Evolutionary conservation across 2,329 filamentous ascomycete species (phyloP), one percentile per base, ranked within the genome.

Genomic region (Scedosporium boydii): DNA sequence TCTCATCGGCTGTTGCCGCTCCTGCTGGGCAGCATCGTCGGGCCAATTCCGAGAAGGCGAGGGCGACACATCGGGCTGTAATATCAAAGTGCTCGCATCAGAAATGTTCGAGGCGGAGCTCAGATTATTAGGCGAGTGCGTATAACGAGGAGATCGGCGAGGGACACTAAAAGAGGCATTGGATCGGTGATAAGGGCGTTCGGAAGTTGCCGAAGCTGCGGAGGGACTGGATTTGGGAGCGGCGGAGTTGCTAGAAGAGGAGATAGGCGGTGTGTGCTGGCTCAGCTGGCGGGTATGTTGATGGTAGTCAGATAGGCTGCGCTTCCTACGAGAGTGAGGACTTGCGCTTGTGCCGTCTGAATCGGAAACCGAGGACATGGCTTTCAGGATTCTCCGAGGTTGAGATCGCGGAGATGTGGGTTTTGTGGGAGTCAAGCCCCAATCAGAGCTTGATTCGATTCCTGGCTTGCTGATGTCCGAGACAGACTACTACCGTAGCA

Each of bases 111-210:
- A 14, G 18, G 59, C 41, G 18, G 55, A 14, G 59, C 46, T 56
- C 21, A 18, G 27, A 21, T 55, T 18, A 1, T 41, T n/a, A 4
- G 18, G 48, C 6, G 46, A 23, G n/a, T 26, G 29, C 9, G 9
- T 29, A 34, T 55, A 34, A 26, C 60, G 51, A 34, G 65, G 64
- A 34, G 65, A 62, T 27, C 62, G 63, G 12, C 68, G 65, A 1
- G 68, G 69, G 0, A 67, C 55, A 61, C 67, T 70, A 60, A 70
- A 70, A 2, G 70, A 70, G 21, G 64, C 42, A 4, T 62, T 59
- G 3, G 63, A 64, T 2, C 63, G 63, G 3, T 60, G 57, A 42
- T 67, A 66, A 1, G 66, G 66, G 10, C 70, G 68, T 61, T 72
- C 68, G 14, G 51, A 23, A 10, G 34, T 14, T 38, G 34, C 6